Percentiles rank a stretch among this genome's conserved stretches.
These are phyloP conservation scores for Trametes sp. DNA, from an alignment of 1,284 basidiomycete genomes.

Conservation along the genomic window DNA sequence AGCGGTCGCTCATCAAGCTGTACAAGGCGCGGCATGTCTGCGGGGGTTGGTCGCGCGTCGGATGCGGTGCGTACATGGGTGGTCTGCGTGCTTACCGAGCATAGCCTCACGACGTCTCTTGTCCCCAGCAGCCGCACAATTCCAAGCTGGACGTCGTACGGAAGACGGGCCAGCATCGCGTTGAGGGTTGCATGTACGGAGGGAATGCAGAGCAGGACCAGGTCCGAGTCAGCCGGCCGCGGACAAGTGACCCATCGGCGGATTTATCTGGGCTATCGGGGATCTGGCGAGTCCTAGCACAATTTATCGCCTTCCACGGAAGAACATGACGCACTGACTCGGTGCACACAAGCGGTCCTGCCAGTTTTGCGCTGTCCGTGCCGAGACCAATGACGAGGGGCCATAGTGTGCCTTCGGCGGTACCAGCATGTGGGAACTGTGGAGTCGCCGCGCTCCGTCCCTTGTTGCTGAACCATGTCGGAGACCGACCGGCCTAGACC, in stretches of 20 bases:
- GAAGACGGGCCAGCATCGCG: slow-evolving; percentile 23
- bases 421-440: slow-evolving; percentile 29
- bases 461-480: slow-evolving; percentile 18
- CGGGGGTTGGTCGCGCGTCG: neutral
- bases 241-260: slow-evolving; percentile 1
- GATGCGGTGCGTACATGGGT: neutral
- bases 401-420: slow-evolving; percentile 13
- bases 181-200: slow-evolving; percentile 1
- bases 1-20: slow-evolving; percentile 23
- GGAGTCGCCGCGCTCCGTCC: slow-evolving; percentile 25
- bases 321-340: slow-evolving; percentile 20
- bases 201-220: slow-evolving; percentile 18
- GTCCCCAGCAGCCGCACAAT: slow-evolving; percentile 20
- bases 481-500: slow-evolving; percentile 21
- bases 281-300: slow-evolving; percentile 2
- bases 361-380: slow-evolving; percentile 12
- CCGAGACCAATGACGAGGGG: slow-evolving; percentile 31
- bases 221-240: slow-evolving; percentile 9
- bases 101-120: slow-evolving; percentile 26
- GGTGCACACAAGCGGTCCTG: slow-evolving; percentile 11
- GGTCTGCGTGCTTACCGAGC: slow-evolving; percentile 20
- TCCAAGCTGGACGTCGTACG: slow-evolving; percentile 28
- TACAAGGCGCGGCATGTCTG: slow-evolving; percentile 28
- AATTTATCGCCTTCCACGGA: slow-evolving; percentile 14
- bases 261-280: slow-evolving; percentile 30